phyloP scores from a whole-genome alignment of 2,329 filamentous ascomycete genomes.

The Penicillium sp. region DNA sequence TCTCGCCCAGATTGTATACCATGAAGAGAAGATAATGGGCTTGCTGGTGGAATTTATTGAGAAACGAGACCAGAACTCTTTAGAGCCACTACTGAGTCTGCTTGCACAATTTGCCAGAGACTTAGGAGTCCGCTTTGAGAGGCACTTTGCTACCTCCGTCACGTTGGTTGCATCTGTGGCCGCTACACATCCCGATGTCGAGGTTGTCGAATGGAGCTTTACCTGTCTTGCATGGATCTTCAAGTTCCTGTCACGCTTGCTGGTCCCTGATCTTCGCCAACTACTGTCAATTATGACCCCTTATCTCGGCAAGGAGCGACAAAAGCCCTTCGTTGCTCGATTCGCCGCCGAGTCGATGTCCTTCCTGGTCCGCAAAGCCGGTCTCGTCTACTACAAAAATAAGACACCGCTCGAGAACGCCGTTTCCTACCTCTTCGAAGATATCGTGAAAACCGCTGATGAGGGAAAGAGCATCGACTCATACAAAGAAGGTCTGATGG shows the following conservation, averaged over 20 bases:
- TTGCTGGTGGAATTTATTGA: slow-evolving; percentile 77
- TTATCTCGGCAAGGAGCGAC: slow-evolving; percentile 79
- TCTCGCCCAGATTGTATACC: slow-evolving; percentile 88
- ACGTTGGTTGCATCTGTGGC: slow-evolving; percentile 78
- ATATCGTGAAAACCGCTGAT: slow-evolving; percentile 58
- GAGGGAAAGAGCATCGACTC: slow-evolving; percentile 53
- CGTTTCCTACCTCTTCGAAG: slow-evolving; percentile 73
- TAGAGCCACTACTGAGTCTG: slow-evolving; percentile 88
- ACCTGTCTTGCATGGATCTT: slow-evolving; percentile 92
- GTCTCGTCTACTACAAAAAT: slow-evolving; percentile 76
- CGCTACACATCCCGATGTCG: slow-evolving; percentile 75
- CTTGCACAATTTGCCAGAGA: slow-evolving; percentile 95
- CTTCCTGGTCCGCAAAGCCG: slow-evolving; percentile 89
- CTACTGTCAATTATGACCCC: slow-evolving; percentile 83
- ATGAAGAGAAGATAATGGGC: slow-evolving; percentile 83
- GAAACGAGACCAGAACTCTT: slow-evolving; percentile 74
- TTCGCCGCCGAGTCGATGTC: slow-evolving; percentile 96
- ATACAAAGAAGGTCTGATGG: slow-evolving; percentile 89
- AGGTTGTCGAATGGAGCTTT: slow-evolving; percentile 98
- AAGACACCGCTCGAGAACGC: slow-evolving; percentile 70
- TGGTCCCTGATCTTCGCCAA: slow-evolving; percentile 84
- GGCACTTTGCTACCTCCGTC: slow-evolving; percentile 79
- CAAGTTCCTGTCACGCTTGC: slow-evolving; percentile 89
- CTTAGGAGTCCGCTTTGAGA: slow-evolving; percentile 83
- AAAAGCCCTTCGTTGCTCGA: slow-evolving; percentile 84